Conservation (phyloP, 371 early-diverging fungal species). For the Saksenaea oblongispora region DNA sequence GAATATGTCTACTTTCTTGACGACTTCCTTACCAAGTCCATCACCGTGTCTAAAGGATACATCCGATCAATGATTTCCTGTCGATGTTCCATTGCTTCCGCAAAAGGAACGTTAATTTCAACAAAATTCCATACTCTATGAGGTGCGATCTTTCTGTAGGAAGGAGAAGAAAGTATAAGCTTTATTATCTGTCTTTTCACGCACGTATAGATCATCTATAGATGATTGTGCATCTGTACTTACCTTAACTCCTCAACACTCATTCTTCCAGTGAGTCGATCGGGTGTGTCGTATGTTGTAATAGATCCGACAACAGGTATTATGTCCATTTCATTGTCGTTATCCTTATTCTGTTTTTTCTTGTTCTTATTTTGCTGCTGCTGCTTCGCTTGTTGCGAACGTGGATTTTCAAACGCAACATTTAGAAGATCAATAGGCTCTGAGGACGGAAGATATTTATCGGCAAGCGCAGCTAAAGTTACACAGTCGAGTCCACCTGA, state of each 20-base stretch:
- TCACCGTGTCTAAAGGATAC: constrained; percentile 84
- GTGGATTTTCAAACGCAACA: constrained; percentile 95
- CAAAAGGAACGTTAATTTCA: constrained; percentile 84
- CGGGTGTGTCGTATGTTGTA: constrained; percentile 81
- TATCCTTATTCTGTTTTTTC: constrained; percentile 17
- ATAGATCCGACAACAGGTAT: not conserved
- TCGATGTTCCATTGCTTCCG: constrained; percentile 59
- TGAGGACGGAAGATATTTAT: constrained; percentile 63
- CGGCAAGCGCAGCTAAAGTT: constrained; percentile 78
- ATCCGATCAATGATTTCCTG: constrained; percentile 71
- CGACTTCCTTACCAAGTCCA: constrained; percentile 76
- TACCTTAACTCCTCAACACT: constrained; percentile 65
- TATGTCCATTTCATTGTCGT: not conserved
- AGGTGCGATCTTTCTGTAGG: constrained; percentile 56
- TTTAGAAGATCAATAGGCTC: constrained; percentile 93
- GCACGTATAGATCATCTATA: not conserved
- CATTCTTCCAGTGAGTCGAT: constrained; percentile 79
- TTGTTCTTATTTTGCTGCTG: constrained; percentile 14
- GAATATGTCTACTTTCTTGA: not conserved
- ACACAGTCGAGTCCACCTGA: constrained; percentile 96
- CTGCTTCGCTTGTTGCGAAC: constrained; percentile 49
- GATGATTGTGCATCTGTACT: not conserved
- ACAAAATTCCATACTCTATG: constrained; percentile 86
- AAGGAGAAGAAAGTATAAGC: not conserved
- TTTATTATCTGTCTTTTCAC: too few species aligned